Evolutionary conservation across 805 yeast genomes (phyloP), one percentile per base, ranked within the genome.

Genomic region (Metschnikowia proteae): DNA sequence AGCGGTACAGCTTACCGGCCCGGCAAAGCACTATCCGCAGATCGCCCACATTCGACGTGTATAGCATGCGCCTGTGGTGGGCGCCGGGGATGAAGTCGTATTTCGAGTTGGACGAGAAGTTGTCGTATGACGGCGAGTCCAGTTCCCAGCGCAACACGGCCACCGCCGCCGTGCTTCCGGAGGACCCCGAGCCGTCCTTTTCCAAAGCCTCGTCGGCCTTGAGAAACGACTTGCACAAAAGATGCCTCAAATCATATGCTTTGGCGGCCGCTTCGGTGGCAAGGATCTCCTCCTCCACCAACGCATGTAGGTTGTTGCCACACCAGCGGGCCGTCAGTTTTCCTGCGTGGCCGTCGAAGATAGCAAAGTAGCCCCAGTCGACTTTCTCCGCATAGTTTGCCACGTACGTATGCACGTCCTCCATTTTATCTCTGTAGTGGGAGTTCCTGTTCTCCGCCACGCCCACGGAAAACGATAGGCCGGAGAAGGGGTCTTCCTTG

Each of bases 321-420:
- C 97, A 90, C 95, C 96, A 91, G 59, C 92, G 81, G 1, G 99
- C 96, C 6, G 96, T 85, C 56, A 83, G 88, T 47, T 82, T 82
- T 23, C 99, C 99, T 2, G 98, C 98, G 68, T 92, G 99, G 8
- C 99, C 99, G 67, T 92, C 99, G 67, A 90, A 92, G 0, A 92
- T 78, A 13, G 95, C 98, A 76, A 92, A 90, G 63, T 88, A 92
- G 2, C 97, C 98, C 86, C 96, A 86, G 64, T 90, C 97, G 29
- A 86, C 71, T 49, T 89, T 66, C 57, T 88, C 96, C n/a, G 91
- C 94, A 71, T 87, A 91, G 70, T 91, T 90, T 56, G 94, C 90
- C 35, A 90, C 89, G 59, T 86, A 88, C 0, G 95, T 87, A 65
- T 92, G 98, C 6, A 92, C 94, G 65, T 92, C 99, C 64, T 92